Base-by-base conservation (phyloP, 1,284 basidiomycete species). In the Exobasidium rhododendri region DNA sequence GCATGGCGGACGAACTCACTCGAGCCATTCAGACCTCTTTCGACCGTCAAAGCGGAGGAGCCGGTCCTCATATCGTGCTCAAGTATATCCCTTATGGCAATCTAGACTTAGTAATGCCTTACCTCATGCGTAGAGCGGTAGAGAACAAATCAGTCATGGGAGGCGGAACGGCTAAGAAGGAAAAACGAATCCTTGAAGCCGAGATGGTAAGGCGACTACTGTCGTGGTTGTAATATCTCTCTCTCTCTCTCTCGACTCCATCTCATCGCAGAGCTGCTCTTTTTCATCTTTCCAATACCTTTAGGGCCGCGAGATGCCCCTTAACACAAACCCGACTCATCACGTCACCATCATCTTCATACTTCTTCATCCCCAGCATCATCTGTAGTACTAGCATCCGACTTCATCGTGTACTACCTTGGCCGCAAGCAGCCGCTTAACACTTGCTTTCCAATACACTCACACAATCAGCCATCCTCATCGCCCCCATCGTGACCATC, bases 1-100 rank as follows among this genome's bases (percentile, higher is more conserved):
- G 92, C 88, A 71, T 61, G 85, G 82, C 61, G 24, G 91, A 92
- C 74, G 86, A 87, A 56, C 81, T 96, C 59, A 90, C 90, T 3
- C 84, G 89, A 68, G 83, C 85, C 64, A 82, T 94, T 30, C 69
- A 67, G 40, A 64, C 67, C n/a, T 65, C 71, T 28, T 73, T 93
- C 70, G 91, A 91, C 35, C 59, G 60, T n/a, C 10, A 84, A 85
- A n/a, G 82, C 91, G n/a, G 82, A 82, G 11, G 89, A 90, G 71
- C 87, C 5, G 45, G 43, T 62, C 61, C 69, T n/a, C 58, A 68
- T 49, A 79, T 71, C 80, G 62, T 70, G 35, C 67, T 65, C 72
- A 77, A 75, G 63, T 75, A 71, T 59, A 59, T 76, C 17, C 74
- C 77, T n/a, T 71, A 74, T 47, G 73, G 70, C 17, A 61, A 65